phyloP scores from a whole-genome alignment of 2,329 filamentous ascomycete genomes.

The Zasmidium citrigriseum region DNA sequence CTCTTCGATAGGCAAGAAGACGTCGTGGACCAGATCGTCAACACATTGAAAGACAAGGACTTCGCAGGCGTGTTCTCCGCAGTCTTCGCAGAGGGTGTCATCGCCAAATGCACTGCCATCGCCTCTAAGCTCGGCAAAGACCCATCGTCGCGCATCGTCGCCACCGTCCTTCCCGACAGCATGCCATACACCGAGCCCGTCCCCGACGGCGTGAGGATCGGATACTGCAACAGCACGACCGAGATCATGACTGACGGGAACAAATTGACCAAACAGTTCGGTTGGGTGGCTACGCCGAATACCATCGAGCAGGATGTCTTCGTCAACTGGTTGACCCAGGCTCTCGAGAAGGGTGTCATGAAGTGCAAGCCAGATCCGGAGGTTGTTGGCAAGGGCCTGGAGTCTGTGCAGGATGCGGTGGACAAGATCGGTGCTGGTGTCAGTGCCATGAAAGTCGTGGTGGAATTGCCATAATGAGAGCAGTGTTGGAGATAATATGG shows the following conservation, averaged over 20 bases:
- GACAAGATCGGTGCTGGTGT: slow-evolving; percentile 35
- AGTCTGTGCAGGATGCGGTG: slow-evolving; percentile 50
- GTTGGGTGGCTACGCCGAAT: slow-evolving; percentile 22
- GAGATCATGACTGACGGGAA: slow-evolving; percentile 3
- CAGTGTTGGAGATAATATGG: too few relatives aligned
- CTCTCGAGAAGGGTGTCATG: slow-evolving; percentile 40
- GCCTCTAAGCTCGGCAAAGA: slow-evolving; percentile 7
- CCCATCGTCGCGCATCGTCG: slow-evolving; percentile 9
- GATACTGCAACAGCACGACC: slow-evolving; percentile 6
- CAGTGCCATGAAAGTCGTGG: slow-evolving; percentile 22
- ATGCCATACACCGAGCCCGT: slow-evolving; percentile 8
- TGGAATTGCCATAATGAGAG: slow-evolving; percentile 41
- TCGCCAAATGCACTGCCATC: slow-evolving; percentile 9
- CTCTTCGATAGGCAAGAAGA: slow-evolving; percentile 31
- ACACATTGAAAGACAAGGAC: slow-evolving; percentile 29
- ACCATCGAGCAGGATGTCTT: slow-evolving; percentile 38
- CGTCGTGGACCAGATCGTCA: slow-evolving; percentile 36
- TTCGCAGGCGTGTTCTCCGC: slow-evolving; percentile 34
- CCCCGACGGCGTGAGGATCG: slow-evolving; percentile 9
- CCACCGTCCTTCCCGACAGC: slow-evolving; percentile 16
- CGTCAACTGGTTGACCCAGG: slow-evolving; percentile 36
- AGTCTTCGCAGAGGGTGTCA: slow-evolving; percentile 7
- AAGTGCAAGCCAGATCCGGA: slow-evolving; percentile 42
- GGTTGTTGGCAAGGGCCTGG: slow-evolving; percentile 45
- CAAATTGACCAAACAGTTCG: slow-evolving; percentile 30